Evolutionary conservation across 768 basidiomycete genomes (phyloP), one percentile per base, ranked within the genome.

Genomic region (Tricholoma hemisulphureum): DNA sequence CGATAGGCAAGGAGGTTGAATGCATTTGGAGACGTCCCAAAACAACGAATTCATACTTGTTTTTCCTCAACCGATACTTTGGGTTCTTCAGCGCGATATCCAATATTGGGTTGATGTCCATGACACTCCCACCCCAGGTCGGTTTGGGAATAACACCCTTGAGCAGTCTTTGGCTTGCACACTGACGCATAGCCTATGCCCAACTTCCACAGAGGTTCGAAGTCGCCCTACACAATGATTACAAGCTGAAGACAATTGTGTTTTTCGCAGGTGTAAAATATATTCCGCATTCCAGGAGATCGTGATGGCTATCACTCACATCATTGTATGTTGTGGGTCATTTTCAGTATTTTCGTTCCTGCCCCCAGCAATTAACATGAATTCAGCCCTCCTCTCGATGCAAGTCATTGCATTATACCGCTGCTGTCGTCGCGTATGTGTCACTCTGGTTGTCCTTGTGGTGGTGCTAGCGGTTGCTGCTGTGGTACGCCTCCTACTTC

Each of bases 51-150:
- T 68, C 77, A 4, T 69, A 71, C 28, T 69, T 75, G 58, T 82
- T 82, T 62, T 74, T 78, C 48, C 41, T 78, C 21, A 82, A 81
- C 58, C 77, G 81, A 7, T 83, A 83, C 52, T 53, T 78, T n/a
- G 72, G 76, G 3, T 66, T 78, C 35, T 61, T 77, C 37, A 74
- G 72, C 26, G 72, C 71, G 45, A 58, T 73, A 16, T 59, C 58
- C 7, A 65, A 71, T 11, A 57, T 63, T 4, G 46, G 16, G 26
- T 18, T 6, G 8, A 11, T 29, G 16, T 28, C 9, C 26, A 8
- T 28, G n/a, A 14, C n/a, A 13, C 26, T 49, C 16, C 6, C 46
- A 5, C 14, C 6, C 11, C 8, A 49, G n/a, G 46, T 49, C 26
- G 4, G 46, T 28, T 28, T n/a, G n/a, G n/a, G n/a, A 18, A 26